These are phyloP conservation scores for Candida montana DNA, from an alignment of 805 yeast genomes.

Conservation along the genomic window DNA sequence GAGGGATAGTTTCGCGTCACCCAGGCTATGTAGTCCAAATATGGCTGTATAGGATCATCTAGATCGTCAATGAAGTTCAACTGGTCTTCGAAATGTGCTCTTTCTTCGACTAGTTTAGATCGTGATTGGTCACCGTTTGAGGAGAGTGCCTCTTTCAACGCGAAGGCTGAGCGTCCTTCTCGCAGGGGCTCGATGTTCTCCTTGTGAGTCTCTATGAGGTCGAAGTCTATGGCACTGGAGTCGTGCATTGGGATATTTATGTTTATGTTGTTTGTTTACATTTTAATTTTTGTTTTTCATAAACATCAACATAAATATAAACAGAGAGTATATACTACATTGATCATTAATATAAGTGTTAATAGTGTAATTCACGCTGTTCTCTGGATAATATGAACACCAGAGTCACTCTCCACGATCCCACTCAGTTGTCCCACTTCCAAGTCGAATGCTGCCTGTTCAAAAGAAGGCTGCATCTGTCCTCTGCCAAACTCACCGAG, in stretches of 20 bases:
- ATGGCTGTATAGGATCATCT: conserved; percentile 82
- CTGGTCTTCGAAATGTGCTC: conserved; percentile 44
- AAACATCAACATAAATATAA: no score
- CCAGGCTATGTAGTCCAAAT: conserved; percentile 74
- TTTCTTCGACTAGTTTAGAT: conserved; percentile 27
- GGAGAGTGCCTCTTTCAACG: conserved; percentile 42
- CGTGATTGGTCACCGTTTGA: conserved; percentile 25
- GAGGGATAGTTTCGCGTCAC: conserved; percentile 55
- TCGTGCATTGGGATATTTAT: conserved; percentile 5
- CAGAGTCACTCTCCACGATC: conserved; percentile 84
- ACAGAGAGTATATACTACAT: no score
- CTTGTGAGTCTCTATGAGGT: conserved; percentile 54
- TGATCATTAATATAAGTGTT: no score
- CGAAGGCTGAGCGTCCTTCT: conserved; percentile 64
- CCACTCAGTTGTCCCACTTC: conserved; percentile 80
- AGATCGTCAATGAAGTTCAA: conserved; percentile 49
- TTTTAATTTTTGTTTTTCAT: no score
- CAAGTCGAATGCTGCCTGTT: conserved; percentile 76
- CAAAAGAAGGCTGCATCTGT: conserved; percentile 94
- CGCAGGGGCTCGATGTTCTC: conserved; percentile 67
- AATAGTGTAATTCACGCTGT: no score
- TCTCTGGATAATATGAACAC: conserved; percentile 83
- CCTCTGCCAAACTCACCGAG: conserved; percentile 85
- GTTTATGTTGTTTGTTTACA: no score
- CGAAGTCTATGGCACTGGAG: conserved; percentile 29